Conservation (phyloP, 257 asterid genomes). For the Coffea eugenioides region DNA sequence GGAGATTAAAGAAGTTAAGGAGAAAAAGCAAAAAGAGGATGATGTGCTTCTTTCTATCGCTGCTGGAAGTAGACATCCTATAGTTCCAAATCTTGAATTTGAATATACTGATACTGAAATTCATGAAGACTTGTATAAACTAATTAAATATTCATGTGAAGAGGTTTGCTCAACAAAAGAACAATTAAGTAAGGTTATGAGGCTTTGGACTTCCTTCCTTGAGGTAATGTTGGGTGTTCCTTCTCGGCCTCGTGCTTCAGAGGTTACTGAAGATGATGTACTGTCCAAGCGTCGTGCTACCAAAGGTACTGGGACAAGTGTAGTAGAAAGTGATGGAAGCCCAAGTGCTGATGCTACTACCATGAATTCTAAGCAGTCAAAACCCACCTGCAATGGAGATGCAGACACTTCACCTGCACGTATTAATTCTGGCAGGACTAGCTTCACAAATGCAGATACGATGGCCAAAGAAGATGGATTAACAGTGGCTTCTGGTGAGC, state of each 20-base stretch:
- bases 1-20: constrained; percentile 91
- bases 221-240: constrained; percentile 82
- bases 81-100: constrained; percentile 71
- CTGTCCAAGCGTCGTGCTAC: constrained; percentile 36
- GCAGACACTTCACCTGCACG: constrained; percentile 46
- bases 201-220: constrained; percentile 82
- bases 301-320: constrained; percentile 35
- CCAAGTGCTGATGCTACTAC: constrained; percentile 43
- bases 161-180: constrained; percentile 95
- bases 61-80: constrained; percentile 77
- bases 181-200: constrained; percentile 71
- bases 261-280: constrained; percentile 48
- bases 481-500: constrained; percentile 43
- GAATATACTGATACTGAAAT: constrained; percentile 70
- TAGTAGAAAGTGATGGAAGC: constrained; percentile 62
- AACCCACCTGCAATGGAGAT: constrained; percentile 55
- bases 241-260: constrained; percentile 47
- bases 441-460: constrained; percentile 42
- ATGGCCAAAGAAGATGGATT: constrained; percentile 47
- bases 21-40: constrained; percentile 77
- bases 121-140: constrained; percentile 81
- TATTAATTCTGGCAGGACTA: constrained; percentile 38
- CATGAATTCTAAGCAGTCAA: constrained; percentile 49
- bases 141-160: constrained; percentile 82
- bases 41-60: constrained; percentile 65